phyloP scores from a whole-genome alignment of 1,284 basidiomycete genomes.

The Anthracocystis panici-leucophaei region DNA sequence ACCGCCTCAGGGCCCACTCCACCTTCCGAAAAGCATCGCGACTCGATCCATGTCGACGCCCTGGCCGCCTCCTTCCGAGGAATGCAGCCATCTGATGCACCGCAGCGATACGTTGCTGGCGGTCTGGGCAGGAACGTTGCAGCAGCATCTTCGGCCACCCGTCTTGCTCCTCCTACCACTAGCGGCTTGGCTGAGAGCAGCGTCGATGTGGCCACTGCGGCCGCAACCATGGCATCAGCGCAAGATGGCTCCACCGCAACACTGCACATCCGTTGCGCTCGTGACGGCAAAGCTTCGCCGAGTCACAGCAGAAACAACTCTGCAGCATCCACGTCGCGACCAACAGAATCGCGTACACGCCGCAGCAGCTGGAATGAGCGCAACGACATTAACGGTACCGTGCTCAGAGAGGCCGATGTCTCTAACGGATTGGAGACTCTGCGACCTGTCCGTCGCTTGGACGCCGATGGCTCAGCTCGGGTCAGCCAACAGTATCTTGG shows the following conservation, averaged over 20 bases:
- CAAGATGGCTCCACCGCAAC: conserved; percentile 41
- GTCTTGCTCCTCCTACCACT: conserved; percentile 35
- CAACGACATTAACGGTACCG: conserved; percentile 78
- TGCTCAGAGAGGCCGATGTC: conserved; percentile 82
- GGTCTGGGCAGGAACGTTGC: conserved; percentile 36
- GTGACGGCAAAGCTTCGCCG: conserved; percentile 46
- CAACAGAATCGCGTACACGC: conserved; percentile 27
- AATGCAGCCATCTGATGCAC: conserved; percentile 45
- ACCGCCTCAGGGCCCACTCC: conserved; percentile 48
- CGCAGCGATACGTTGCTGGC: conserved; percentile 20
- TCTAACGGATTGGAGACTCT: conserved; percentile 79
- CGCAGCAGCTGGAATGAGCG: conserved; percentile 73
- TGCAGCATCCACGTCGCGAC: conserved; percentile 28
- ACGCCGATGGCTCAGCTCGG: conserved; percentile 80
- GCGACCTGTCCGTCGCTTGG: conserved; percentile 90
- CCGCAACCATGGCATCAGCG: conserved; percentile 43
- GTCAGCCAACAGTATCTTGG: conserved; percentile 85
- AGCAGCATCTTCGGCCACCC: conserved; percentile 22
- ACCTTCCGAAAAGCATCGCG: conserved; percentile 40
- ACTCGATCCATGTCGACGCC: conserved; percentile 57
- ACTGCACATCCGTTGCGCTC: conserved; percentile 40
- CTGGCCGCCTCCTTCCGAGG: conserved; percentile 51
- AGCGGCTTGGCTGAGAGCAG: conserved; percentile 33
- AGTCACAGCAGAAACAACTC: conserved; percentile 40
- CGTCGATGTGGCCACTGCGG: conserved; percentile 43